Evolutionary conservation across 805 yeast species (phyloP), one percentile per base, ranked within the genome.

Genomic region (Peterozyma toletana): DNA sequence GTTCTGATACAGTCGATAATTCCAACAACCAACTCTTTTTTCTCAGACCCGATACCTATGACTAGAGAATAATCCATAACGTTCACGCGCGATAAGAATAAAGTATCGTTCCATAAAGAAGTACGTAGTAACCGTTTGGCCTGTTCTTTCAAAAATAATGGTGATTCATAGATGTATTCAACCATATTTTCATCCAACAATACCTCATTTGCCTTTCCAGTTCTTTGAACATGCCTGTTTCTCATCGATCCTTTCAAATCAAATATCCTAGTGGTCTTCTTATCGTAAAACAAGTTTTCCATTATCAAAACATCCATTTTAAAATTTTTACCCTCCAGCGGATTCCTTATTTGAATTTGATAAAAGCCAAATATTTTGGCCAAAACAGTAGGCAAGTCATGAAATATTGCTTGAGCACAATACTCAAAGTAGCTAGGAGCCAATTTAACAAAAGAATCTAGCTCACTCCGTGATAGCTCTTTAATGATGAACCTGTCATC

Each of bases 181-280:
- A 93, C 95, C 99, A 93, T 93, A 57, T 93, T 93, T 55, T 93
- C 99, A 62, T 93, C 99, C 44, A 93, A 64, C 21, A 93, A 66
- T 1, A 93, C 99, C 61, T 93, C 98, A 56, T 93, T 89, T 49
- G 85, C 96, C 56, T 80, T 83, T 6, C 99, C 99, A 0, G 99
- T 95, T 59, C 91, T 96, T 53, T 90, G 84, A 33, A 91, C 99
- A 56, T 91, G 97, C 51, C 99, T 73, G 62, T 93, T 93, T 49
- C 99, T 71, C 98, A 93, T 93, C 0, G 98, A 90, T 0, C 99
- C 99, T 61, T 93, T 93, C 62, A 93, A 74, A 62, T 93, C 99
- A 64, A 93, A 93, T 39, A 91, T 89, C 50, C 97, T 68, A 11
- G 87, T 72, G 46, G 90, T 84, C 52, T 83, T 83, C 44, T 81